Evolutionary conservation across 768 basidiomycete genomes (phyloP).

Genomic region (Lactarius deliciosus): DNA sequence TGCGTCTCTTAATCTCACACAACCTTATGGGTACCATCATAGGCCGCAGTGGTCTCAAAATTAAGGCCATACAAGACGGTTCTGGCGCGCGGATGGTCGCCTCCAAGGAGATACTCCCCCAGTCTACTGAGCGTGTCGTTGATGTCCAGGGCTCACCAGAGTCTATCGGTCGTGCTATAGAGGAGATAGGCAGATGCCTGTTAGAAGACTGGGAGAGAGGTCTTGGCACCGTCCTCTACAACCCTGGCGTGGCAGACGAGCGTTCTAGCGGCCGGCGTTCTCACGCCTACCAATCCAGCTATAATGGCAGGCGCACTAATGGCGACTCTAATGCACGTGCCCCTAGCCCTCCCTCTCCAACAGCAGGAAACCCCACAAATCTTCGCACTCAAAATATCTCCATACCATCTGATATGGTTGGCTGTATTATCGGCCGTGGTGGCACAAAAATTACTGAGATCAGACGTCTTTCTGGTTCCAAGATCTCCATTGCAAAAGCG

Average conservation of each 20-base stretch:
- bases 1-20: constrained; percentile 97
- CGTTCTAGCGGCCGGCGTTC: constrained; percentile 51
- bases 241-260: constrained; percentile 85
- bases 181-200: constrained; percentile 94
- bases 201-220: constrained; percentile 97
- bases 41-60: constrained; percentile 93
- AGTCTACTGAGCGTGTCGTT: constrained; percentile 98
- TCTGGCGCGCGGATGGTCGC: constrained; percentile 98
- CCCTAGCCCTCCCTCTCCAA: constrained; percentile 52
- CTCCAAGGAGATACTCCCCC: constrained; percentile 98
- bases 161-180: constrained; percentile 87
- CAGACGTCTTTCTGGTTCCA: constrained; percentile 93
- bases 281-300: constrained; percentile 51
- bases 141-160: constrained; percentile 96
- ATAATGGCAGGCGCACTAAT: constrained; percentile 55
- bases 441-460: constrained; percentile 99
- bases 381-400: constrained; percentile 98
- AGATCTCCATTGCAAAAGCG: constrained; percentile 97
- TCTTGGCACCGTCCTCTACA: constrained; percentile 91
- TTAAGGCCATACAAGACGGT: constrained; percentile 96
- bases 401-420: constrained; percentile 99
- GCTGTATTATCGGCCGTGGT: constrained; percentile 92
- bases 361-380: constrained; percentile 56
- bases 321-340: constrained; percentile 54
- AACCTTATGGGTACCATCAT: constrained; percentile 99